Evolutionary conservation across 495 filamentous ascomycete genomes (phyloP), one percentile per base, ranked within the genome.

Genomic region (Chaetomidium leptoderma): DNA sequence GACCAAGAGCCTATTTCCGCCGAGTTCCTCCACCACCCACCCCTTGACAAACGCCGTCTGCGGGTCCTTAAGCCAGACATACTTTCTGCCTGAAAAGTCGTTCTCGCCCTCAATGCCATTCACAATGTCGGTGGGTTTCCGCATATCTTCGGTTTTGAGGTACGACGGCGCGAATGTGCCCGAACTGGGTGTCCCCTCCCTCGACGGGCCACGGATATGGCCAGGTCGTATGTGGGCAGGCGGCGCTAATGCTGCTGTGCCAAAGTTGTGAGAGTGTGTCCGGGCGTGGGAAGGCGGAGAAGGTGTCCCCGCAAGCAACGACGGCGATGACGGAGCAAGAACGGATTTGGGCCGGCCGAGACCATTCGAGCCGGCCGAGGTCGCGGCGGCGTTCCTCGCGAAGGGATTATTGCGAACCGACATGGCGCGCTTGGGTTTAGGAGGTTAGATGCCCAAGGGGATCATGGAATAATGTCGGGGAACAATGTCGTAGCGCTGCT

Each of bases 51-150:
- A 99, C 6, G 93, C 93, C 57, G 81, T 80, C 66, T 91, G 80
- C 1, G 88, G 78, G 72, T 99, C 91, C 70, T 85, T 85, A 63
- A 97, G 75, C 95, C 95, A 99, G 53, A 99, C 91, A 79, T 97
- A 97, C 76, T 93, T 83, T 71, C 91, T 96, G n/a, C 95, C 95
- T 0, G 93, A 97, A 71, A 99, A 97, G 78, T 97, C 95, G 73
- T 93, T 95, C 67, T 96, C 91, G 45, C 91, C 92, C 70, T 96
- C 91, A 50, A 93, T 86, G 6, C 88, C 86, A 17, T 83, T 81
- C 19, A 92, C 84, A 33, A 80, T 71, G 61, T 95, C 89, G 19
- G 81, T 72, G 17, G 76, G 82, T 35, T 82, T 80, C 55, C 84
- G 77, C 63, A 87, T 69, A 53, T 89, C 86, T 59, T 92, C 89